Base-by-base conservation (phyloP, 108 stramenopile species). In the Cyclotella cryptica region DNA sequence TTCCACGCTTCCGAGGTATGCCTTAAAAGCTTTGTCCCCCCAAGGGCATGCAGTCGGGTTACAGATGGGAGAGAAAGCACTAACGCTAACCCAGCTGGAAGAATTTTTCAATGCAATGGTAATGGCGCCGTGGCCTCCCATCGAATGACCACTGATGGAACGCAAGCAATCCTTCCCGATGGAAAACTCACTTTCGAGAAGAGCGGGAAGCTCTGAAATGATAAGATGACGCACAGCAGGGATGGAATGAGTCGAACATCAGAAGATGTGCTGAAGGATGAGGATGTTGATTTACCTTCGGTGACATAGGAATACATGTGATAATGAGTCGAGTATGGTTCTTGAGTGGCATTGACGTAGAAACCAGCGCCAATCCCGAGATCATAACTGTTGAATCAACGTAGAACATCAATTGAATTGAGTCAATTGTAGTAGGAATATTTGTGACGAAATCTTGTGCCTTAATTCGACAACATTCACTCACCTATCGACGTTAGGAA, bases 281-380 rank as follows among this genome's bases (percentile, higher is more conserved):
- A 57, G 4, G 11, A 57, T 22, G 12, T 57, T 7, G 39, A 51
- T 51, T 24, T 21, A 65, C 64, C 64, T 43, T 91, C 64, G 10
- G 92, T 88, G 22, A 99, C 88, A 85, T 99, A 99, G 5, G 87
- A 58, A 80, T 98, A 96, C 99, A 99, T 99, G 51, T 93, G 82
- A 86, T 94, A 99, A 79, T 98, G 77, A n/a, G 66, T 72, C 24
- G 77, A 57, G 69, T 87, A 96, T 26, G 96, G 94, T 18, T 77
- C 90, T 44, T 87, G 62, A 10, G 98, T 98, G 9, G 99, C 98
- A 86, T 98, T 85, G 30, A 99, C 85, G 84, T 99, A 99, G 71
- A 99, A 99, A 22, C 99, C 98, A 35, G 98, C 99, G 24, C 97
- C 98, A 8, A 85, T 82, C 14, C 99, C 99, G 45, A 99, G 87